Percentiles rank a stretch among this genome's conserved stretches.
Evolutionary conservation across 176 grass and related monocot species (phyloP).

Genomic region (Elymus sibiricus): DNA sequence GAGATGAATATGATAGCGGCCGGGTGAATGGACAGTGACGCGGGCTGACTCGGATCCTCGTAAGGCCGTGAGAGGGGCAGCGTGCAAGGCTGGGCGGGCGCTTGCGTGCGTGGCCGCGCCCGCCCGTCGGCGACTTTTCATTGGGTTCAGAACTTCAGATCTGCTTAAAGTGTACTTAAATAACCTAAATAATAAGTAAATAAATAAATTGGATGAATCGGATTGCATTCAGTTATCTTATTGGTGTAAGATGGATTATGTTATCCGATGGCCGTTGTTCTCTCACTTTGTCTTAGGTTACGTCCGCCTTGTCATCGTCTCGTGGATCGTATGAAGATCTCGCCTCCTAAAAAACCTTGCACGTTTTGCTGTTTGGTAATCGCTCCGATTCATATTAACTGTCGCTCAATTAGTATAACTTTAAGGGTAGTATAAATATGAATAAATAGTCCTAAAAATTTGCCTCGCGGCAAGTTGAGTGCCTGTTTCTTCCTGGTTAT

Average conservation of each 20-base stretch:
- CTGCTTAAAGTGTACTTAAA: neutral
- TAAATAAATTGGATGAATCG: neutral
- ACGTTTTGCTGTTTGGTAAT: neutral
- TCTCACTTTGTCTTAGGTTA: neutral
- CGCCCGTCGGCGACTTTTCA: neutral
- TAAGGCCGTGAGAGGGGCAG: conserved; percentile 6
- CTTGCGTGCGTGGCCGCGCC: neutral
- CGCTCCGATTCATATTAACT: no score
- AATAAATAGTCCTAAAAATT: neutral
- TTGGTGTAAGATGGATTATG: neutral
- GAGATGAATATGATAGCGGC: neutral
- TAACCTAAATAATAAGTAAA: no score
- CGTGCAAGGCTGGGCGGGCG: neutral
- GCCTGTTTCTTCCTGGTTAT: no score
- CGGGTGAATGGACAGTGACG: conserved; percentile 28
- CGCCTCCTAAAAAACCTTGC: neutral
- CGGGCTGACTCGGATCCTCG: conserved; percentile 55
- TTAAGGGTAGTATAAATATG: no score
- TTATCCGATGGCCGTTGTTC: neutral
- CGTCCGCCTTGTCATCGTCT: neutral
- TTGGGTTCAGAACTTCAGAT: neutral
- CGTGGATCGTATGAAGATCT: neutral
- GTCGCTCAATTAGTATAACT: no score
- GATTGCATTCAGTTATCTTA: neutral
- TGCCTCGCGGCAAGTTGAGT: neutral